Conservation (phyloP, 169 alveolate genomes). For the Plasmodium fragile region DNA sequence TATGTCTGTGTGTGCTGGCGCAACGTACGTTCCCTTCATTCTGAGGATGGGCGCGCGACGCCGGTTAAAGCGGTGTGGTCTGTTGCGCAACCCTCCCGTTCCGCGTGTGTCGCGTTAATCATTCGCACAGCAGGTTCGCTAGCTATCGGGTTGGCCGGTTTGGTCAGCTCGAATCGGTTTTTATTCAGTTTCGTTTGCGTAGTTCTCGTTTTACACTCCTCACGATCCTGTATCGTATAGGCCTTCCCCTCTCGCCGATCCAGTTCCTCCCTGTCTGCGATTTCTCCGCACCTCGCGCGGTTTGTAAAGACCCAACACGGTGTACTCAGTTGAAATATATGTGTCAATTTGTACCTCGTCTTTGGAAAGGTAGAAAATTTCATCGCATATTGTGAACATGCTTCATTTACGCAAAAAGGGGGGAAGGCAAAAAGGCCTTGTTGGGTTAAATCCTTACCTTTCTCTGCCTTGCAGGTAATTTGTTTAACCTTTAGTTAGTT, state of each 20-base stretch:
- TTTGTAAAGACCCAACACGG: neutral
- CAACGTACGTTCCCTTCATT: conserved; percentile 8
- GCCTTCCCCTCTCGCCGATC: neutral
- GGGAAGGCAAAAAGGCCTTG: neutral
- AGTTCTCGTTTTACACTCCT: neutral
- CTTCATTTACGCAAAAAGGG: conserved; percentile 2
- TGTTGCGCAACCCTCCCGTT: neutral
- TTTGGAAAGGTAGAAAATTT: neutral
- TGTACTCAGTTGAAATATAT: neutral
- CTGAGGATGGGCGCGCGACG: neutral
- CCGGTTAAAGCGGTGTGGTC: neutral
- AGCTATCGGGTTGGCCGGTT: neutral
- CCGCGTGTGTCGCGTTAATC: neutral
- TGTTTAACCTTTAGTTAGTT: neutral
- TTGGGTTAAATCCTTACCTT: neutral
- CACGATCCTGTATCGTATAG: neutral
- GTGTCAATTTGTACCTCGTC: neutral
- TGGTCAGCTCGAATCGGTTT: neutral
- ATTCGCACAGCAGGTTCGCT: neutral
- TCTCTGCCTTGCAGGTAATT: neutral
- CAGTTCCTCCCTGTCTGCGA: neutral
- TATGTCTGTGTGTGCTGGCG: neutral
- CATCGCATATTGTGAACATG: conserved; percentile 26
- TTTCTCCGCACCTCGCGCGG: neutral
- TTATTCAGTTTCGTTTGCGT: neutral